Conservation (phyloP, 139 green algal species). For the Picochlorum sp. region DNA sequence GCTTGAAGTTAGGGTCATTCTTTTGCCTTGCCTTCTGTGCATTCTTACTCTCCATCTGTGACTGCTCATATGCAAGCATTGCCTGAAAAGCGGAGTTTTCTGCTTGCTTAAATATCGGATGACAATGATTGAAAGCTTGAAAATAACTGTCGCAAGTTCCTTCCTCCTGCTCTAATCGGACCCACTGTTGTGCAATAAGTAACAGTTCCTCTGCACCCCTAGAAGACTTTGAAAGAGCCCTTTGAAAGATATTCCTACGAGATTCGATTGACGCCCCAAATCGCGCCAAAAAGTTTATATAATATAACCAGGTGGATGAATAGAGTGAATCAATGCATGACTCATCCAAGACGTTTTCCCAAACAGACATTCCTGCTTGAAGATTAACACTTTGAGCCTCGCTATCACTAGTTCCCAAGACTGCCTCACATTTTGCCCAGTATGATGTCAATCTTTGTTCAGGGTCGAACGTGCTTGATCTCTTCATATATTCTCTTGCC, state of each 20-base stretch:
- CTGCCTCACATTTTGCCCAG: too few species aligned
- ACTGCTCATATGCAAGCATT: slow-evolving; percentile 32
- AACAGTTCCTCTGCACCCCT: too few species aligned
- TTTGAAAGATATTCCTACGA: slow-evolving; percentile 41
- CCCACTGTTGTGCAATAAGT: slow-evolving; percentile 48
- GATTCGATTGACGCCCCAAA: slow-evolving; percentile 26
- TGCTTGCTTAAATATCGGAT: slow-evolving; percentile 44
- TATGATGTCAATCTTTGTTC: slow-evolving; percentile 43
- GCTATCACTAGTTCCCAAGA: too few species aligned
- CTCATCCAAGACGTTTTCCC: slow-evolving; percentile 41
- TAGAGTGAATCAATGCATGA: slow-evolving; percentile 17
- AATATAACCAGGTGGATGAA: slow-evolving; percentile 42
- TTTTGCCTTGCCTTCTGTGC: slow-evolving; percentile 41
- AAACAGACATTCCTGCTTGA: slow-evolving; percentile 33
- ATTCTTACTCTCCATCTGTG: slow-evolving; percentile 48
- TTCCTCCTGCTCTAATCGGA: slow-evolving; percentile 75
- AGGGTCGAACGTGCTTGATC: slow-evolving; percentile 8
- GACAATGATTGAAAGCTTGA: slow-evolving; percentile 34
- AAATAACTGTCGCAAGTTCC: slow-evolving; percentile 32
- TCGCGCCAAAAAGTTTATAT: slow-evolving; percentile 40
- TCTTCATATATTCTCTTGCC: neutral
- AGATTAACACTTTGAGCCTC: slow-evolving; percentile 47
- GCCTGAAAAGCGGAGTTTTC: slow-evolving; percentile 17
- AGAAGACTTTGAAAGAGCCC: too few species aligned
- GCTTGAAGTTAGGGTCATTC: slow-evolving; percentile 54